phyloP scores from a whole-genome alignment of 176 grass and related monocot species.

The Saccharum spontaneum region DNA sequence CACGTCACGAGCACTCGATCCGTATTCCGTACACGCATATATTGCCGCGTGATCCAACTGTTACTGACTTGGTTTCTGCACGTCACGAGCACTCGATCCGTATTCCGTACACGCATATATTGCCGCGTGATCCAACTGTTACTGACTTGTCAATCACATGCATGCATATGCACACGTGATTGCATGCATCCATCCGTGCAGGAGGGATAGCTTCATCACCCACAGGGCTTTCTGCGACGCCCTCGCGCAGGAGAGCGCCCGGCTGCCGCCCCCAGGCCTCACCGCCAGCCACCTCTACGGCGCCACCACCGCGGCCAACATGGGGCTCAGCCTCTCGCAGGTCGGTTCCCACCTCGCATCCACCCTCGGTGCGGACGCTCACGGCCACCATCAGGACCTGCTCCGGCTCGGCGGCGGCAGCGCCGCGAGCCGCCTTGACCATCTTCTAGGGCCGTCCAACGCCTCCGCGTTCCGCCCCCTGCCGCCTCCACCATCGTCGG shows the following conservation, averaged over 20 bases:
- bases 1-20: neutral
- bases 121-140: constrained; percentile 5
- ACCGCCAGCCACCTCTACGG: constrained; percentile 66
- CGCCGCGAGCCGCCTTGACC: constrained; percentile 46
- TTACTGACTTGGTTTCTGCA: constrained; percentile 13
- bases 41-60: constrained; percentile 1
- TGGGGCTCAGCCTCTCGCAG: constrained; percentile 74
- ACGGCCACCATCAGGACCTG: constrained; percentile 39
- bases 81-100: neutral
- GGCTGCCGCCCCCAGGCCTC: constrained; percentile 56
- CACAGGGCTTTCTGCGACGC: constrained; percentile 96
- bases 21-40: neutral
- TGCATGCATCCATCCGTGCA: constrained; percentile 44
- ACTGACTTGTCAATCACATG: constrained; percentile 21
- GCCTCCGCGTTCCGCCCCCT: constrained; percentile 57
- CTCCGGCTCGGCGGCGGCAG: constrained; percentile 39
- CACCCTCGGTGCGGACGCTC: constrained; percentile 43
- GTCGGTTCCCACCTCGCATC: constrained; percentile 56
- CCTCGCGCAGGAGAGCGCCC: constrained; percentile 78
- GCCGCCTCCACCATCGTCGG: constrained; percentile 23
- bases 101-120: neutral
- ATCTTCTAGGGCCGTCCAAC: constrained; percentile 55
- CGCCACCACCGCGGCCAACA: constrained; percentile 40
- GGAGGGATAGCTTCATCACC: constrained; percentile 98
- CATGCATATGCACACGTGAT: neutral